Percentiles rank a stretch among this genome's conserved stretches.
These are phyloP conservation scores for Castanea mollissima DNA, from an alignment of 306 rosid species.

Conservation along the genomic window DNA sequence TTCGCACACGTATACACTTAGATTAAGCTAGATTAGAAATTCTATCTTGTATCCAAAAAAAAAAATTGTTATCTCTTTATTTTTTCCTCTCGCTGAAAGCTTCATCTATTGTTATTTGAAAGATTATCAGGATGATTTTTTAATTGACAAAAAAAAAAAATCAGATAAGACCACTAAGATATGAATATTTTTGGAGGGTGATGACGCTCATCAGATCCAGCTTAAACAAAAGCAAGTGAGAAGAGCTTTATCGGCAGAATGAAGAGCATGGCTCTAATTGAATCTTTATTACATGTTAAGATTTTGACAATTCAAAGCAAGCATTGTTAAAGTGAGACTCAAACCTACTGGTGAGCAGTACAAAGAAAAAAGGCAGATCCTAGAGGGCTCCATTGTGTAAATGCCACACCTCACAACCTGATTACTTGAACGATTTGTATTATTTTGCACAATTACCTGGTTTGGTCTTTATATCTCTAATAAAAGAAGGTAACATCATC, in stretches of 20 bases:
- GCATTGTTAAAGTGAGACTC: constrained; percentile 19
- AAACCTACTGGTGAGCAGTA: constrained; percentile 15
- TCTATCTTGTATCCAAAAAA: no score
- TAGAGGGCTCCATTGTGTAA: not conserved
- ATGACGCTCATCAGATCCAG: constrained; percentile 84
- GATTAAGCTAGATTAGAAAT: no score
- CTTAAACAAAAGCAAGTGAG: constrained; percentile 88
- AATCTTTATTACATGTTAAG: constrained; percentile 20
- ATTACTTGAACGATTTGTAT: not conserved
- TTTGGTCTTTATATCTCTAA: no score
- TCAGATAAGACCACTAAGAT: constrained; percentile 74
- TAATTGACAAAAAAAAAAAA: not conserved
- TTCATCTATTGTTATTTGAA: no score
- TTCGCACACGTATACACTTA: no score
- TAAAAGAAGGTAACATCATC: no score
- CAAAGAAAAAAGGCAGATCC: not conserved
- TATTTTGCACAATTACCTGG: no score
- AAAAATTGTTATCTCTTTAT: no score
- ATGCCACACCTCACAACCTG: constrained; percentile 2
- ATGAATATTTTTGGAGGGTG: constrained; percentile 72
- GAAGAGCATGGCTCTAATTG: constrained; percentile 84
- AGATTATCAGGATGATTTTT: no score
- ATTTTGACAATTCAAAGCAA: constrained; percentile 12
- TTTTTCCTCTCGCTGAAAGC: no score
- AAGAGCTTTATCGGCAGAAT: constrained; percentile 87